phyloP scores from a whole-genome alignment of 306 rosid species.

The Echinosophora koreensis region DNA sequence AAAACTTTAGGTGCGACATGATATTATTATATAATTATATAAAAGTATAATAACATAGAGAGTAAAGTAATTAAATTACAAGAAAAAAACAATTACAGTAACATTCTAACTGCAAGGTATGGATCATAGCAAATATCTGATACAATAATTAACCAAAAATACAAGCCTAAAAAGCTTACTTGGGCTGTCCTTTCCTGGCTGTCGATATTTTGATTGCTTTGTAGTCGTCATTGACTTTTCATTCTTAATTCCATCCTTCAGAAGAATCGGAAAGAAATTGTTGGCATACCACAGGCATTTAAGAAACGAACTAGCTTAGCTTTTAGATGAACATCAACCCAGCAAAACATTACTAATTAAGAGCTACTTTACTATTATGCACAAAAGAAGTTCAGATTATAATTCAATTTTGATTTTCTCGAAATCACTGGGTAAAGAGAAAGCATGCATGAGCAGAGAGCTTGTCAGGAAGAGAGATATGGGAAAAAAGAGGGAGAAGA shows the following conservation, averaged over 20 bases:
- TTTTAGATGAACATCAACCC: not conserved
- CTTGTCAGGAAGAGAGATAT: not conserved
- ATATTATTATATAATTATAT: too few species aligned
- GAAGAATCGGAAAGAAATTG: slow-evolving; percentile 14
- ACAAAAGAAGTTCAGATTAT: not conserved
- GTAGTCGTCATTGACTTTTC: slow-evolving; percentile 63
- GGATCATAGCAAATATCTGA: not conserved
- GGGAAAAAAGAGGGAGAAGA: not conserved
- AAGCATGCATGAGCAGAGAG: not conserved
- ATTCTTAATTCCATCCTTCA: slow-evolving; percentile 67
- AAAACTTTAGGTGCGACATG: too few species aligned
- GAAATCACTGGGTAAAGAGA: not conserved
- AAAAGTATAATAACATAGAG: too few species aligned
- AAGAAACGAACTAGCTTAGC: slow-evolving; percentile 1
- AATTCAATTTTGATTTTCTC: not conserved
- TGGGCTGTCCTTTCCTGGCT: slow-evolving; percentile 77
- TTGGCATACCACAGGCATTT: not conserved
- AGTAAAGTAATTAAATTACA: too few species aligned
- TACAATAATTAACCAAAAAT: slow-evolving; percentile 1
- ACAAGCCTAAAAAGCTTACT: slow-evolving; percentile 55
- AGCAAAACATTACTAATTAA: not conserved
- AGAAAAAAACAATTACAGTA: too few species aligned
- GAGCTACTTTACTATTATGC: not conserved
- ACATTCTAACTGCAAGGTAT: too few species aligned
- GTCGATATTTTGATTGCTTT: slow-evolving; percentile 72